A percentile compares a stretch with the other conserved stretches of the same genome.
Evolutionary conservation across 2,329 filamentous ascomycete genomes (phyloP).

Genomic region (Talaromyces islandicus): DNA sequence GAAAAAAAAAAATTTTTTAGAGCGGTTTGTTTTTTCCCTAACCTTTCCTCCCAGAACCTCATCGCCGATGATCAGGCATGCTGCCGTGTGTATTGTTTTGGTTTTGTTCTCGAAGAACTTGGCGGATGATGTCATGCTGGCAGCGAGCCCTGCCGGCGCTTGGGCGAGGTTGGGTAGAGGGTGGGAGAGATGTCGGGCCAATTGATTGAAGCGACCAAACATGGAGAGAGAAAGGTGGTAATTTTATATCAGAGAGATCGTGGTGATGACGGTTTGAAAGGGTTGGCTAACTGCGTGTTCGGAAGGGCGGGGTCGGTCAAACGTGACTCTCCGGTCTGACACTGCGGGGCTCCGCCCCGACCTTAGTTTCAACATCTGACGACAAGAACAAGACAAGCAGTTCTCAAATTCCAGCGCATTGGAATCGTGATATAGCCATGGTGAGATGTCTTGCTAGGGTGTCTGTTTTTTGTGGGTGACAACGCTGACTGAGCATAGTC

Average conservation of each 20-base stretch:
- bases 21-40: no score
- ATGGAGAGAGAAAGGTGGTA: constrained; percentile 41
- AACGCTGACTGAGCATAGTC: constrained; percentile 44
- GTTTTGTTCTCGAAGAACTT: constrained; percentile 23
- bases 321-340: neutral
- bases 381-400: neutral
- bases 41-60: constrained; percentile 95
- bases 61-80: constrained; percentile 93
- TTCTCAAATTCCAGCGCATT: neutral
- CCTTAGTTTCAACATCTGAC: neutral
- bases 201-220: constrained; percentile 69
- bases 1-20: no score
- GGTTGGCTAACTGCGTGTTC: neutral
- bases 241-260: neutral
- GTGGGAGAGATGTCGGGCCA: constrained; percentile 65
- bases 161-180: constrained; percentile 55
- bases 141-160: constrained; percentile 28
- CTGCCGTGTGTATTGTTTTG: constrained; percentile 77
- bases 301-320: neutral
- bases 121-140: constrained; percentile 40
- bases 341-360: neutral
- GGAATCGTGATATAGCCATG: neutral
- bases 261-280: neutral
- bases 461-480: neutral
- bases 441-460: neutral